Base-by-base conservation (phyloP, 2,329 filamentous ascomycete species). In the Ustilaginoidea virens region DNA sequence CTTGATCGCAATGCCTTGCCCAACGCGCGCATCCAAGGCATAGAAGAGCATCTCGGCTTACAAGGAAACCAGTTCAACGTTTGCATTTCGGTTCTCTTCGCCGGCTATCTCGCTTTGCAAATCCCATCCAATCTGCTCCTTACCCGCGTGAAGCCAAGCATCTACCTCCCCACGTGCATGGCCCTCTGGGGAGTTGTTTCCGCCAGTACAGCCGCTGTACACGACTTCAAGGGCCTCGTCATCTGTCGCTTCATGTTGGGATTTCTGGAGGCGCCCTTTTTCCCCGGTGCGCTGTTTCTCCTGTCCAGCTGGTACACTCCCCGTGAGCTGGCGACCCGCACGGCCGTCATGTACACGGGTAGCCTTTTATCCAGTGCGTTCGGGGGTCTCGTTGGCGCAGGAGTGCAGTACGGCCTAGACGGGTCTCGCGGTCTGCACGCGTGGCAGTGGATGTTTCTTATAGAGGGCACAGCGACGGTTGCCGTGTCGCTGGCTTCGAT, bases 241-340 rank as follows among this genome's bases (percentile, higher is more conserved):
- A 42, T 53, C 2, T 50, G 52, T 2, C 52, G 59, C 4, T 58
- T 61, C 36, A 51, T 61, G 17, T 28, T 47, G 6, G 44, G 57
- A 4, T 39, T 62, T 1, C 51, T 52, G 1, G 56, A 60, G 28
- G 55, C 55, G 1, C 53, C 55, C 0, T 51, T 55, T 22, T 53
- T 49, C 29, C 47, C 45, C 0, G 47, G 51, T 14, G 48, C 41
- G 3, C 32, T 51, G 2, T 51, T 48, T 28, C 55, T 67, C 29
- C 49, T 70, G 4, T 60, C 58, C 2, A 58, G 63, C 21, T 71
- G 64, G 47, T 72, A 70, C 43, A 69, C 62, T 3, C 52, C 62
- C 18, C 60, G 65, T 38, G 56, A 60, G 37, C 39, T 62, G 16
- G 48, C 53, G n/a, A 44, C 51, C 2, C 48, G 58, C 23, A 54